These are phyloP conservation scores for Diutina sp. DNA, from an alignment of 1,139 yeast species.

Conservation along the genomic window DNA sequence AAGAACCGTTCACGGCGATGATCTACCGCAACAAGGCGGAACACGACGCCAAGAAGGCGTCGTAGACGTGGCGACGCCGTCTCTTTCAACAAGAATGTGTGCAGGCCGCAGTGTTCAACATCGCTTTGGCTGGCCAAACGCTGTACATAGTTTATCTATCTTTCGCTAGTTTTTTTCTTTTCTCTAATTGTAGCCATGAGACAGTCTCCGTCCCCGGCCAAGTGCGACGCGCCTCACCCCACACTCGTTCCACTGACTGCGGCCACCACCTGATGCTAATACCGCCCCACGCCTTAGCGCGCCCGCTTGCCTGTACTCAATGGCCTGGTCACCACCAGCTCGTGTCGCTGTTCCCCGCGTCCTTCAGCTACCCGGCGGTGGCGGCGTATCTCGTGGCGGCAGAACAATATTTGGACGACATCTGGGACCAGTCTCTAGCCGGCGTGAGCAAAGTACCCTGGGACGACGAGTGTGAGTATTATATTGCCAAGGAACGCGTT, in stretches of 20 bases:
- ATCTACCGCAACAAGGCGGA: slow-evolving; percentile 37
- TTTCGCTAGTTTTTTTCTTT: no score
- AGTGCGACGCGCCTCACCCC: not conserved
- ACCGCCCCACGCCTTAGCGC: not conserved
- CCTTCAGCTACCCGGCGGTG: not conserved
- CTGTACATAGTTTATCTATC: not conserved
- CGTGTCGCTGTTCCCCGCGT: not conserved
- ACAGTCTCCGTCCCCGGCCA: no score
- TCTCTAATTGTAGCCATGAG: no score
- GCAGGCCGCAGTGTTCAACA: slow-evolving; percentile 1
- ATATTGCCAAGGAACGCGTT: not conserved
- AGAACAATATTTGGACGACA: not conserved
- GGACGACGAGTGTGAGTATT: not conserved
- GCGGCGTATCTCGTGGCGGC: not conserved
- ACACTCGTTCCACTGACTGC: not conserved
- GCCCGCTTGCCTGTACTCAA: not conserved
- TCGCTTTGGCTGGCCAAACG: not conserved
- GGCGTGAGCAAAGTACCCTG: not conserved
- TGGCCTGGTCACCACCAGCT: not conserved
- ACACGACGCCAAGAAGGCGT: not conserved
- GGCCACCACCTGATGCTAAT: not conserved
- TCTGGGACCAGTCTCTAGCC: not conserved
- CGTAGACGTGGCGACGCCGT: not conserved
- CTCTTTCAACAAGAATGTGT: slow-evolving; percentile 1
- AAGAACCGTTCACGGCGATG: slow-evolving; percentile 91